Evolutionary conservation across 768 basidiomycete species (phyloP).

Genomic region (Russula dissimulans): DNA sequence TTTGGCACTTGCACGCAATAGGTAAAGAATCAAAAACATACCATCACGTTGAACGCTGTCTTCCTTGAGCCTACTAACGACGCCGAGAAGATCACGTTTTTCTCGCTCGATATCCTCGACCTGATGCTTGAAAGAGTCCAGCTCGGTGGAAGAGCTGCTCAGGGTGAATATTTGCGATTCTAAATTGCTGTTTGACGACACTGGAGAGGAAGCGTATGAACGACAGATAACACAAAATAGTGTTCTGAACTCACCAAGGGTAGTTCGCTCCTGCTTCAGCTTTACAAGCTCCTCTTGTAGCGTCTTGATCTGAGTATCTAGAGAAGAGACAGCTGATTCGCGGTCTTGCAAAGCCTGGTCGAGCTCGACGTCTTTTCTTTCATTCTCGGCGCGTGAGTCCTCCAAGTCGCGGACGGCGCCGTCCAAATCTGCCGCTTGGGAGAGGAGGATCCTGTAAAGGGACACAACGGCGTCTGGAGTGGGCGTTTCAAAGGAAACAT

Average conservation of each 20-base stretch:
- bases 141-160: conserved; percentile 49
- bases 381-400: conserved; percentile 53
- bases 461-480: conserved; percentile 50
- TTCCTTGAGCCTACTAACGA: conserved; percentile 75
- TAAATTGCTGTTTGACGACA: conserved; percentile 36
- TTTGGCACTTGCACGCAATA: background rate
- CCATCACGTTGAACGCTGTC: conserved; percentile 69
- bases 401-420: conserved; percentile 55
- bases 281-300: conserved; percentile 47
- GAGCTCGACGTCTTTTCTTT: conserved; percentile 72
- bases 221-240: background rate
- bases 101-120: conserved; percentile 77
- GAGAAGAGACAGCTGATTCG: conserved; percentile 49
- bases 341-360: conserved; percentile 79
- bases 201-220: conserved; percentile 25
- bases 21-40: conserved; percentile 26
- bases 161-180: conserved; percentile 49
- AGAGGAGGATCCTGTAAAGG: conserved; percentile 53
- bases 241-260: conserved; percentile 42
- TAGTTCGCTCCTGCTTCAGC: conserved; percentile 53
- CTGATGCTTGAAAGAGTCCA: conserved; percentile 47
- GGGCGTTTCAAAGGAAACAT: conserved; percentile 44
- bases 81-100: conserved; percentile 80
- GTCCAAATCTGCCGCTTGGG: conserved; percentile 49
- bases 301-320: conserved; percentile 43